Conservation (phyloP, 345 rosid genomes). For the Eucalyptus fibrosa region DNA sequence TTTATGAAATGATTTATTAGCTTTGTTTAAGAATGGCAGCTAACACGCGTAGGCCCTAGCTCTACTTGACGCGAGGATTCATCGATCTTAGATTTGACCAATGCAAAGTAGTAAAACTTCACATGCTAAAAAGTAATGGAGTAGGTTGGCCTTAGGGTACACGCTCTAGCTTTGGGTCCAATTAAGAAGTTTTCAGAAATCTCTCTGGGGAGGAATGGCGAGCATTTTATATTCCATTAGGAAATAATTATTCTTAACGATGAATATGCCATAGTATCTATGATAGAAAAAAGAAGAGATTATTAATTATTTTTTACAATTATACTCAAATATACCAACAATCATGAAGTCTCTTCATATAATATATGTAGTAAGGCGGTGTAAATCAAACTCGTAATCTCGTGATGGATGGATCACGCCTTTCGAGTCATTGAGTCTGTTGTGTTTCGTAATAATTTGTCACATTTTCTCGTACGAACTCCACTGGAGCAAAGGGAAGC, state of each 20-base stretch:
- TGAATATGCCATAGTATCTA: rapidly evolving
- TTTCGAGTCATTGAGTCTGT: not conserved
- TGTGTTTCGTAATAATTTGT: not conserved
- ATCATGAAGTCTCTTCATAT: not conserved
- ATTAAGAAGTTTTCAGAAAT: not conserved
- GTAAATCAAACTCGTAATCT: not conserved
- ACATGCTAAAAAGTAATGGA: not conserved
- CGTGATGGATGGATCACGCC: too few species aligned
- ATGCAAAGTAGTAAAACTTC: not conserved
- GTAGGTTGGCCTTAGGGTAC: not conserved
- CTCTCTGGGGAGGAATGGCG: not conserved
- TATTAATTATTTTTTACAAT: too few species aligned
- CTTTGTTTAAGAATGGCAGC: not conserved
- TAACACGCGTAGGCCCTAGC: not conserved
- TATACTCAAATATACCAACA: rapidly evolving
- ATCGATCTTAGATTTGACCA: not conserved
- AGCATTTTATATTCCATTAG: not conserved
- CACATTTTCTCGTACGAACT: not conserved
- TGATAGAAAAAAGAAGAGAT: too few species aligned
- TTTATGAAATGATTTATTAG: not conserved
- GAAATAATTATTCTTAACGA: too few species aligned
- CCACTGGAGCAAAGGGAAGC: not conserved
- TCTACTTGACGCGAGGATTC: not conserved
- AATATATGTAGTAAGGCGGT: rapidly evolving
- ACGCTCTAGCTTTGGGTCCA: not conserved